phyloP scores from a whole-genome alignment of 371 early-diverging fungal genomes.

The Umbelopsis sp. region DNA sequence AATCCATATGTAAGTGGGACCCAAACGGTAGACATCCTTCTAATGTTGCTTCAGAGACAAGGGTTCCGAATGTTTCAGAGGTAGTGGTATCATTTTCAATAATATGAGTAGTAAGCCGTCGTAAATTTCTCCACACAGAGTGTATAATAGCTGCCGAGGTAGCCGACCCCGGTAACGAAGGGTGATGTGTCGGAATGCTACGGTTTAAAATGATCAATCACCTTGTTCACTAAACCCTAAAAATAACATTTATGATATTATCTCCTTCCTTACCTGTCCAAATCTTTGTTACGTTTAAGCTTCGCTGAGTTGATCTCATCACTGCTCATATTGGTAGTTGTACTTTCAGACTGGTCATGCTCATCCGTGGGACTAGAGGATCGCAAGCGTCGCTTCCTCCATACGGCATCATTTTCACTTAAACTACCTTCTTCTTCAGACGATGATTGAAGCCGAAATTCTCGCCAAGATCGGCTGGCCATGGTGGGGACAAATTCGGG shows the following conservation, averaged over 20 bases:
- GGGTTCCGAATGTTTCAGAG: constrained; percentile 38
- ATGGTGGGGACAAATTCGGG: constrained; percentile 29
- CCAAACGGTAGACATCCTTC: constrained; percentile 52
- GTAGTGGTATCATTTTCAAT: constrained; percentile 51
- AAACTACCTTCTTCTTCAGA: constrained; percentile 13
- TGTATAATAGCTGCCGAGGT: constrained; percentile 44
- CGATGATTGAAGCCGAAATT: not conserved
- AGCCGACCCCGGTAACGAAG: constrained; percentile 35
- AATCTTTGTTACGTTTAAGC: constrained; percentile 5
- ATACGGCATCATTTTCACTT: constrained; percentile 14
- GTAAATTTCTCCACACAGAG: constrained; percentile 43
- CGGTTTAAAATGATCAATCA: not conserved
- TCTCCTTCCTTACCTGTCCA: constrained; percentile 8
- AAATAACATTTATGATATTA: not conserved
- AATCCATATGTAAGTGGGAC: constrained; percentile 52
- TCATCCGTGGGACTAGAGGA: not conserved
- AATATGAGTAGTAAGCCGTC: constrained; percentile 40
- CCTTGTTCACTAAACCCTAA: too few species aligned
- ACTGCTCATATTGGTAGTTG: constrained; percentile 10
- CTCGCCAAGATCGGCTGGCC: constrained; percentile 21
- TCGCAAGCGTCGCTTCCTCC: not conserved
- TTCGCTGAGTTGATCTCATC: not conserved
- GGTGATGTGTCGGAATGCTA: constrained; percentile 54
- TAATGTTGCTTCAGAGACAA: constrained; percentile 47
- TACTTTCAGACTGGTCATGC: not conserved